Percentiles rank a stretch among this genome's conserved stretches.
phyloP scores from a whole-genome alignment of 2,329 filamentous ascomycete genomes.

The Trichoderma sp. region DNA sequence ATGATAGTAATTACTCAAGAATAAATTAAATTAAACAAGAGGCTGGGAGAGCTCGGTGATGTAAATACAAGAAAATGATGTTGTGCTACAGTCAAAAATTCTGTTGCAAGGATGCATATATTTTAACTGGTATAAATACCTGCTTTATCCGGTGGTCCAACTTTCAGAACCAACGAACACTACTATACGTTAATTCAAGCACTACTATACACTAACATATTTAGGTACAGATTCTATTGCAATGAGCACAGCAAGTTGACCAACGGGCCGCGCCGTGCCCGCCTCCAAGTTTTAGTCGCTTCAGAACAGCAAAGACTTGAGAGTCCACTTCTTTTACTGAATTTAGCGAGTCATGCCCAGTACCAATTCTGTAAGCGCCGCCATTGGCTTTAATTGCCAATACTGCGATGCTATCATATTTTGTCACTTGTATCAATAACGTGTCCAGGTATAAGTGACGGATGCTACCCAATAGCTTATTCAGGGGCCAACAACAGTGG shows the following conservation, averaged over 20 bases:
- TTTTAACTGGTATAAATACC: background rate
- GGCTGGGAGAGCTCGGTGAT: background rate
- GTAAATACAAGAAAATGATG: background rate
- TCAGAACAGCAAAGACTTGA: background rate
- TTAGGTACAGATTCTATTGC: background rate
- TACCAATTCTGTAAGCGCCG: background rate
- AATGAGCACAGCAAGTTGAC: background rate
- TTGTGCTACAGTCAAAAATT: background rate
- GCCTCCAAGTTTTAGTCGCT: background rate
- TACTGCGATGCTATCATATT: background rate
- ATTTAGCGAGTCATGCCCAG: background rate
- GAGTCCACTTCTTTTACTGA: background rate
- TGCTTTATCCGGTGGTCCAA: background rate
- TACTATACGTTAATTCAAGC: too few species aligned
- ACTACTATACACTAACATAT: background rate
- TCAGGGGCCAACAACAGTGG: background rate
- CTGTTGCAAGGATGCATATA: background rate
- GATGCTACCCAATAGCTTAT: background rate
- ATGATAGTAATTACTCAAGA: background rate
- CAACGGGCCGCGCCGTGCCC: constrained; percentile 17
- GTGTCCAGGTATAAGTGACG: background rate
- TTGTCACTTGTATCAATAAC: background rate
- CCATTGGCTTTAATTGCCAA: background rate
- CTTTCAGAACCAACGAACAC: background rate
- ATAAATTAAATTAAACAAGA: background rate